Percentiles rank a stretch among this genome's conserved stretches.
Conservation (phyloP, 139 green algal genomes). For the Chlorella sp. region DNA sequence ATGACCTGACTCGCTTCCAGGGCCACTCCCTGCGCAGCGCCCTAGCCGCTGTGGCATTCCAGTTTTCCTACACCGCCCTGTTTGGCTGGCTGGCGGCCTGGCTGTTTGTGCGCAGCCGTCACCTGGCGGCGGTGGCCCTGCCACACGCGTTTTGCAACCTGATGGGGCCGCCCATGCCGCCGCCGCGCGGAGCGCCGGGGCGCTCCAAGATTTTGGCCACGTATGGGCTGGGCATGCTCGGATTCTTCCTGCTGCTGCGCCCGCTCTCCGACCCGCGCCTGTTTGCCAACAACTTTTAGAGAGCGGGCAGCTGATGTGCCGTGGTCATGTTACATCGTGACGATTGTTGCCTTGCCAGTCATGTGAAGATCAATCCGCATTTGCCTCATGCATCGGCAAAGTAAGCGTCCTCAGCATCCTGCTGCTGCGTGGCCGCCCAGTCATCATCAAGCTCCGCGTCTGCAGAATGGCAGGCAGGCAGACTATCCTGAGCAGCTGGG, state of each 20-base stretch:
- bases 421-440: conserved; percentile 52
- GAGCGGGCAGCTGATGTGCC: too few species aligned
- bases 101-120: conserved; percentile 65
- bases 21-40: not conserved
- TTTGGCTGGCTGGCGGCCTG: conserved; percentile 81
- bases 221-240: conserved; percentile 1
- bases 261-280: conserved; percentile 26
- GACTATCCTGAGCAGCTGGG: too few species aligned
- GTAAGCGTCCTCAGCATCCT: conserved; percentile 77
- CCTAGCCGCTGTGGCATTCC: not conserved
- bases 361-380: too few species aligned
- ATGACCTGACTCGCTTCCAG: conserved; percentile 61
- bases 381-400: conserved; percentile 62
- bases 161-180: conserved; percentile 74
- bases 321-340: too few species aligned
- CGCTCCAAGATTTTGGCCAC: not conserved
- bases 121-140: conserved; percentile 51
- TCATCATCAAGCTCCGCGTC: conserved; percentile 65
- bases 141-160: conserved; percentile 82
- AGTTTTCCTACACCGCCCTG: conserved; percentile 76
- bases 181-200: not conserved
- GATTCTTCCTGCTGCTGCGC: conserved; percentile 27
- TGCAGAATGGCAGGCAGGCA: not conserved
- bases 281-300: not conserved
- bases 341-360: too few species aligned